These are phyloP conservation scores for Vaccinium vitisidaea DNA, from an alignment of 148 eudicot genomes.

Conservation along the genomic window DNA sequence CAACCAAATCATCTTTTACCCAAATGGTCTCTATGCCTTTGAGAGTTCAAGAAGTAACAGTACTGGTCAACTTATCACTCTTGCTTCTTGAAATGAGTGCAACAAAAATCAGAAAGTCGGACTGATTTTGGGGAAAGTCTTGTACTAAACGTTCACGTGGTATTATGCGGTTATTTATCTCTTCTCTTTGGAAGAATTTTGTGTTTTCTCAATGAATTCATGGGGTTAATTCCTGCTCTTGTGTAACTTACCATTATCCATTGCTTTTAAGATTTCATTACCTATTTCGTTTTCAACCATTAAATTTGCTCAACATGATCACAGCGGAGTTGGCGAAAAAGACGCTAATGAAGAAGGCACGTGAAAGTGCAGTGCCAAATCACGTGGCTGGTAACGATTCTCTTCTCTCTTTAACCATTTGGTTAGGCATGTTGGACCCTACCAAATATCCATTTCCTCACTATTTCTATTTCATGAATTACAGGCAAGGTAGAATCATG, in stretches of 20 bases:
- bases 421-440: background rate
- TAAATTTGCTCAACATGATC: constrained; percentile 13
- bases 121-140: background rate
- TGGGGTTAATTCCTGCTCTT: background rate
- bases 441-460: background rate
- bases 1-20: background rate
- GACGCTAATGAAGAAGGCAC: constrained; percentile 36
- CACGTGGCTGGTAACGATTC: constrained; percentile 23
- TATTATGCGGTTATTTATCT: background rate
- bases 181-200: background rate
- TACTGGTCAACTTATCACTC: background rate
- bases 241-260: background rate
- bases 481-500: constrained; percentile 27
- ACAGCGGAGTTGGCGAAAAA: constrained; percentile 42
- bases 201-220: background rate
- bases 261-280: background rate
- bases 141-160: background rate
- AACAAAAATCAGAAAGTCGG: background rate
- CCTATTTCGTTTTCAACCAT: background rate
- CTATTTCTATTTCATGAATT: background rate
- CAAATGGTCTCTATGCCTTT: too few species aligned
- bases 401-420: background rate
- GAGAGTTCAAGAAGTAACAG: background rate
- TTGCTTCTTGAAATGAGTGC: background rate
- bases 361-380: constrained; percentile 27